Percentiles rank a stretch among this genome's conserved stretches.
These are phyloP conservation scores for Pleochaeta shiraiana DNA, from an alignment of 2,329 filamentous ascomycete genomes.

Conservation along the genomic window DNA sequence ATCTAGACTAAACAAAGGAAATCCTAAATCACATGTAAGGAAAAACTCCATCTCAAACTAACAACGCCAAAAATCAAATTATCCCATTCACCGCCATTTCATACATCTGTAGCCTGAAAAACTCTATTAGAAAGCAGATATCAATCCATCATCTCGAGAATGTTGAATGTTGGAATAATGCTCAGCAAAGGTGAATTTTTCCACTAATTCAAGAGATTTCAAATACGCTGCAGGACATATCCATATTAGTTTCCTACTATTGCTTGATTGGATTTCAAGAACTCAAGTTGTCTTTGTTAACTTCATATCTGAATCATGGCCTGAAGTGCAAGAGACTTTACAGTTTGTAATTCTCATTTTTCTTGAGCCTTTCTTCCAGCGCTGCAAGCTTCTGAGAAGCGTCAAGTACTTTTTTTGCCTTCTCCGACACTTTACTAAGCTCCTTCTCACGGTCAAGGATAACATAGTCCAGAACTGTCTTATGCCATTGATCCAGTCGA, in stretches of 20 bases:
- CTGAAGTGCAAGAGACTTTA: slow-evolving; percentile 12
- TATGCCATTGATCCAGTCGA: slow-evolving; percentile 48
- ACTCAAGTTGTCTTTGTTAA: slow-evolving; percentile 7
- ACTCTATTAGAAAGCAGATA: no score
- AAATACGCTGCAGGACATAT: no score
- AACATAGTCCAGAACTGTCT: slow-evolving; percentile 20
- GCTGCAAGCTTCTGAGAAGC: slow-evolving; percentile 10
- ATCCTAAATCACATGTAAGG: no score
- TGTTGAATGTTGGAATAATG: no score
- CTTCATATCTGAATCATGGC: slow-evolving; percentile 9
- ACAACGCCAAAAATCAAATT: no score
- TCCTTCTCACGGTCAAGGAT: slow-evolving; percentile 20
- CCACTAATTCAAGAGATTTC: no score
- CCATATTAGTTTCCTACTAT: slow-evolving; percentile 1
- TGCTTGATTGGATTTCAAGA: slow-evolving; percentile 9
- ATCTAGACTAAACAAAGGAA: no score
- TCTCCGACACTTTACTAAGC: slow-evolving; percentile 13
- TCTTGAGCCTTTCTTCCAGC: slow-evolving; percentile 13
- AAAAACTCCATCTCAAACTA: no score
- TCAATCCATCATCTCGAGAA: no score
- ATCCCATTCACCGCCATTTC: no score
- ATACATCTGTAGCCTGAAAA: no score
- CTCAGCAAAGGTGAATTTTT: no score
- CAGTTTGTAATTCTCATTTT: slow-evolving; percentile 14
- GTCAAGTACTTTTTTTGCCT: slow-evolving; percentile 11